Base-by-base conservation (phyloP, 345 rosid genomes). In the Syzygium grande region DNA sequence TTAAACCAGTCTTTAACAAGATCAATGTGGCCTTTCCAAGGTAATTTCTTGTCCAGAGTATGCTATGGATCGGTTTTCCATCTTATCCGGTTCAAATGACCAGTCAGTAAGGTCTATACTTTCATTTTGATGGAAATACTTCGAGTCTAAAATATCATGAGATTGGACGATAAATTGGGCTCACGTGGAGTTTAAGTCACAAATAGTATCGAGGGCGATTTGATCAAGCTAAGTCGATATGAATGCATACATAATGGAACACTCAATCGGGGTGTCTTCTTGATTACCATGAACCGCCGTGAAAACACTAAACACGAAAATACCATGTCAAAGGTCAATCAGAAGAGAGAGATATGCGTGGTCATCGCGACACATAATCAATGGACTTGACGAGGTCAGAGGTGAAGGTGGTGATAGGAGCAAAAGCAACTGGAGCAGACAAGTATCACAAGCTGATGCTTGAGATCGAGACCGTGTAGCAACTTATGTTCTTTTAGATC, bases 181-280 rank as follows among this genome's bases (percentile, higher is more conserved):
- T 73, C 1, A 3, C 6, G 4, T 0, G 1, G 49, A 38, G 49
- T 73, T 34, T 23, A 38, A 0, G 49, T 73, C 49, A 0, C 27
- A 17, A 19, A 2, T 73, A 19, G 21, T 19, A 34, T 5, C 2
- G 3, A 34, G 25, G 49, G 49, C 1, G 25, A 38, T 38, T 73
- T 4, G 2, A 38, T 73, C 38, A 25, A 73, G 49, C 49, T 34
- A 9, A 73, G 80, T 7, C 23, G 13, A 21, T 38, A 73, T 38
- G 11, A 55, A 21, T 3, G 11, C 9, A 55, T 41, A 41, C 43
- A 41, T 41, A 41, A 41, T 6, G 43, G 43, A 41, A 41, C 43
- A 41, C 43, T 41, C 43, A 41, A 41, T 41, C 43, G 43, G 6
- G 43, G 43, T 41, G 27, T 21, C 21, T 55, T 21, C 59, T 55